A percentile compares a stretch with the other conserved stretches of the same genome.
Conservation (phyloP, 2,329 filamentous ascomycete species). For the Triangularia verruculosa region DNA sequence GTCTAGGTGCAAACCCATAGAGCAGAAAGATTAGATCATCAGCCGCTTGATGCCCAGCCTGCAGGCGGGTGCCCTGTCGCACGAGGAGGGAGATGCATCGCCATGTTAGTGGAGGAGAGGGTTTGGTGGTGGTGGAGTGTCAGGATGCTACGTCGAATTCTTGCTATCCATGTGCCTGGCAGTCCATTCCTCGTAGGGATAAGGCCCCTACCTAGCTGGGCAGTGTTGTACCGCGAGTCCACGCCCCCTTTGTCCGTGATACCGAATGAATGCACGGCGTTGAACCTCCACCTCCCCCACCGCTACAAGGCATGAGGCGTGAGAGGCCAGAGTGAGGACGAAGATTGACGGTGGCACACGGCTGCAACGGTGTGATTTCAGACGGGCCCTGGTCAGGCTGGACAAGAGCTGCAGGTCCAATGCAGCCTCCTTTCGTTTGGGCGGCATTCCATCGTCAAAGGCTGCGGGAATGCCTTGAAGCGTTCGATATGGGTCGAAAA, state of each 20-base stretch:
- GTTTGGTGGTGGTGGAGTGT: constrained; percentile 8
- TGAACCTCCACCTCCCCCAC: not conserved
- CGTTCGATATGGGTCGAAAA: constrained; percentile 8
- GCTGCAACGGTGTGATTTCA: constrained; percentile 20
- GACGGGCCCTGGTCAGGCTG: constrained; percentile 22
- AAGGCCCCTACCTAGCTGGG: constrained; percentile 28
- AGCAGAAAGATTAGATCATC: constrained; percentile 2
- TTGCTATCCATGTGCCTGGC: constrained; percentile 2
- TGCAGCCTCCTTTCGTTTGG: not conserved
- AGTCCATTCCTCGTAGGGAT: not conserved
- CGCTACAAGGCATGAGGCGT: not conserved
- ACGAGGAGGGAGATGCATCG: not conserved
- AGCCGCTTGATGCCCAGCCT: constrained; percentile 20
- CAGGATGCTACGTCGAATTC: not conserved
- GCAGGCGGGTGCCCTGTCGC: constrained; percentile 19
- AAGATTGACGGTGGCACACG: constrained; percentile 14
- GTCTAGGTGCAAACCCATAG: not conserved
- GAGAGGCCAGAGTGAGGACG: not conserved
- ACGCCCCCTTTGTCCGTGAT: constrained; percentile 7
- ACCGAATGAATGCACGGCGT: constrained; percentile 14
- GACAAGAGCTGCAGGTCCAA: constrained; percentile 8
- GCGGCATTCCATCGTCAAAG: not conserved
- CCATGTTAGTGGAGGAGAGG: constrained; percentile 1
- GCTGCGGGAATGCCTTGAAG: constrained; percentile 6
- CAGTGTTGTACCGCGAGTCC: constrained; percentile 18